Conservation (phyloP, 371 early-diverging fungal species). For the Lichtheimia ramosa region DNA sequence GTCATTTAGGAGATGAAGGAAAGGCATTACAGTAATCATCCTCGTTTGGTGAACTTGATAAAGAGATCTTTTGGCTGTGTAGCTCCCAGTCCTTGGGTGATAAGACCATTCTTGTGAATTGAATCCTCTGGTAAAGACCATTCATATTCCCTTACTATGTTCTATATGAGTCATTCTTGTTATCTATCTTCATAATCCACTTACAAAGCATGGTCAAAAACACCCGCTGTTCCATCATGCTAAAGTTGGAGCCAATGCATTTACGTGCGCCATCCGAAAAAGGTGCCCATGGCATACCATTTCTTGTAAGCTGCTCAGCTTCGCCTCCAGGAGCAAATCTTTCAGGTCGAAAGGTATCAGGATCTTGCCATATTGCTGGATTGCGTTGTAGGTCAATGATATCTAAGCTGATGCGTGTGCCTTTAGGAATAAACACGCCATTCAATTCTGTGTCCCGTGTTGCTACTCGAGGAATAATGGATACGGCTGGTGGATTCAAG, state of each 20-base stretch:
- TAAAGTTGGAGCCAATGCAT: slow-evolving; percentile 63
- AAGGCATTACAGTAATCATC: too few species aligned
- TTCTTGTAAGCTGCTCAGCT: slow-evolving; percentile 12
- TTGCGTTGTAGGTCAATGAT: slow-evolving; percentile 22
- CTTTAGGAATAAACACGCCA: slow-evolving; percentile 40
- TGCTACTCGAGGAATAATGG: slow-evolving; percentile 16
- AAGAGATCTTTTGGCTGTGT: slow-evolving; percentile 12
- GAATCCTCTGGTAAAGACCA: slow-evolving; percentile 26
- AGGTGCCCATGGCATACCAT: slow-evolving; percentile 43
- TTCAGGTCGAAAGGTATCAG: slow-evolving; percentile 19
- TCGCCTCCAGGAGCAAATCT: slow-evolving; percentile 19
- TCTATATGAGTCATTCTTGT: neutral
- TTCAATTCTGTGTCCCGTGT: slow-evolving; percentile 22
- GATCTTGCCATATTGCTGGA: slow-evolving; percentile 24
- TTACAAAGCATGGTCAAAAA: slow-evolving; percentile 47
- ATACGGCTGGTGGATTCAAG: slow-evolving; percentile 11
- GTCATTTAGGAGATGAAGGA: too few species aligned
- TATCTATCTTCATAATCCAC: neutral
- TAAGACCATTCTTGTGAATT: slow-evolving; percentile 22
- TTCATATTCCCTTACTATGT: slow-evolving; percentile 29
- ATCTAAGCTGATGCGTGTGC: slow-evolving; percentile 29
- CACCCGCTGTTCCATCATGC: slow-evolving; percentile 56
- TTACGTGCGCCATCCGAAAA: slow-evolving; percentile 54
- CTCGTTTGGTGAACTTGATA: slow-evolving; percentile 10
- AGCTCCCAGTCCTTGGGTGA: slow-evolving; percentile 5